Evolutionary conservation across 495 filamentous ascomycete genomes (phyloP), one percentile per base, ranked within the genome.

Genomic region (Glarea lozoyensis): DNA sequence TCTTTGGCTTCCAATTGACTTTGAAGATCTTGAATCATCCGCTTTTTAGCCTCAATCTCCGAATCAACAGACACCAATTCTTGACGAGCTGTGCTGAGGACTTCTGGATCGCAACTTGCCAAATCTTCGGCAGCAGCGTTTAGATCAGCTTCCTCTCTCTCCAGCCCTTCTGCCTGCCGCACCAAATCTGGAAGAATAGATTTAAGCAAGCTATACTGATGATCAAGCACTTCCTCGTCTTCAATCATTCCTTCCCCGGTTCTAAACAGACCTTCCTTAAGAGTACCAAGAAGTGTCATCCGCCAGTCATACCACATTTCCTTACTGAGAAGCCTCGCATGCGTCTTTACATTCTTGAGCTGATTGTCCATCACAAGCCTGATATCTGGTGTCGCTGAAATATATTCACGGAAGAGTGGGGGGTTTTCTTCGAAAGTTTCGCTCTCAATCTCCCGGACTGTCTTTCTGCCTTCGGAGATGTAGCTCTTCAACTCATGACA

Each of bases 221-320:
- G 69, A 17, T 67, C 56, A 6, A 98, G 58, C n/a, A 76, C 37
- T 31, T 70, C 64, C 44, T 86, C 81, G 46, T 98, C 92, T 10
- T 66, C 64, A 29, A 78, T 72, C 81, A 97, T 82, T 25, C 82
- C 85, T 32, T 84, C 75, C 0, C 71, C 67, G 31, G 86, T 88
- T 27, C 76, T 79, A 24, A 82, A 56, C 1, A 98, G 73, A 1
- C 82, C 86, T 46, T 86, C 78, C 55, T 81, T 84, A 15, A 97
- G 69, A 4, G 85, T 87, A 17, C 84, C 80, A 10, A 95, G 78
- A 19, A 96, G 75, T 52, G 87, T 86, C 78, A 84, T 88, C 23
- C 93, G 84, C 93, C 93, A 98, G 56, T 88, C 82, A 57, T 98
- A 97, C 93, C 93, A 98, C 61, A 87, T 89, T 27, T 78, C 86